Conservation (phyloP, 2,329 filamentous ascomycete species). For the Fusarium transvaalense region DNA sequence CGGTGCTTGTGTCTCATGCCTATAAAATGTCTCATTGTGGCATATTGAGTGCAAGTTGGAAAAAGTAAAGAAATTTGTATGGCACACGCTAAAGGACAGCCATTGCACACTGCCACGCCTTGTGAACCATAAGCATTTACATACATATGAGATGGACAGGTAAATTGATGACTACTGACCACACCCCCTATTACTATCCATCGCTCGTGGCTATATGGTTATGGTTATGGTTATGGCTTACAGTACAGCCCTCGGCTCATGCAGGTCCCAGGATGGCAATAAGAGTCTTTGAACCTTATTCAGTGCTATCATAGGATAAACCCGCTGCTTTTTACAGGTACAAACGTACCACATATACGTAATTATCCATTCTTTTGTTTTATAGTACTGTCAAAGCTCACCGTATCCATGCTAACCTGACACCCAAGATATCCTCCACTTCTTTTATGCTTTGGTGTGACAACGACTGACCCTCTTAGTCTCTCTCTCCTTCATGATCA, state of each 20-base stretch:
- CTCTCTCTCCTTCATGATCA: slow-evolving; percentile 9
- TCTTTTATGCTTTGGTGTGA: slow-evolving; percentile 23
- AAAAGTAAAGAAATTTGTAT: slow-evolving; percentile 2
- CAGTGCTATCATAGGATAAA: slow-evolving; percentile 11
- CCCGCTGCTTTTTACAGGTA: slow-evolving; percentile 5
- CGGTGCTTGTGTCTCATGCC: background rate
- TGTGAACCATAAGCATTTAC: slow-evolving; percentile 14
- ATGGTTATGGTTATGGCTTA: background rate
- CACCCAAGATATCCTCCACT: slow-evolving; percentile 2
- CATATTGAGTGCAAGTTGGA: background rate
- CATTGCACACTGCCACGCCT: slow-evolving; percentile 13
- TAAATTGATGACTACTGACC: slow-evolving; percentile 8
- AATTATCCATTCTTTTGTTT: background rate
- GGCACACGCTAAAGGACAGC: slow-evolving; percentile 15
- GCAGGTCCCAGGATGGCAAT: slow-evolving; percentile 32
- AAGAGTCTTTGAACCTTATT: background rate
- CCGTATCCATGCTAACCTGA: slow-evolving; percentile 6
- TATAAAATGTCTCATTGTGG: slow-evolving; percentile 22
- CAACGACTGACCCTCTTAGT: slow-evolving; percentile 10
- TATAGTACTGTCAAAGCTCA: slow-evolving; percentile 12
- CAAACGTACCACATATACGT: background rate
- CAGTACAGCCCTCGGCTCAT: slow-evolving; percentile 14
- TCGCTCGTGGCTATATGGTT: background rate
- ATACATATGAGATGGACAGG: background rate
- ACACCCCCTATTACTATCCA: slow-evolving; percentile 5